Conservation (phyloP, 371 early-diverging fungal species). For the Mortierella sp. region DNA sequence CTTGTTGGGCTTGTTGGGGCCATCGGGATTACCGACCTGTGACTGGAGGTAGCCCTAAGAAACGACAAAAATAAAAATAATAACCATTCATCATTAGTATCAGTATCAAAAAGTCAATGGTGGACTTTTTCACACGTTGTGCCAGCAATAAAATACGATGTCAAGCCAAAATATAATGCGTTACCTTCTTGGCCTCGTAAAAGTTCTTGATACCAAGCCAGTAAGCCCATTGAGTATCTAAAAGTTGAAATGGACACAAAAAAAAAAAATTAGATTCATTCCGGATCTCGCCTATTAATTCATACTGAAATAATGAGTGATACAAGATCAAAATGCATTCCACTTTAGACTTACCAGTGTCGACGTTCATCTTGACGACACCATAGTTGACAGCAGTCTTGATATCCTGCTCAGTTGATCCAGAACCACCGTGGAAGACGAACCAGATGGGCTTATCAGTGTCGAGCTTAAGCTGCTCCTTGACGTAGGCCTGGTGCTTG, state of each 20-base stretch:
- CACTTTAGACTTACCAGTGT: conserved; percentile 70
- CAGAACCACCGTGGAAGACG: conserved; percentile 96
- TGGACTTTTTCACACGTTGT: no score
- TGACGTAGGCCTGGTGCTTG: conserved; percentile 87
- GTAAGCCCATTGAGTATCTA: conserved; percentile 62
- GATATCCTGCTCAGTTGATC: conserved; percentile 87
- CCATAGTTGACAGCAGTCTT: conserved; percentile 83
- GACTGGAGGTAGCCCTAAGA: conserved; percentile 79
- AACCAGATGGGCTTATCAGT: conserved; percentile 86
- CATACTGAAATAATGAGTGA: background rate
- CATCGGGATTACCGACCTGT: conserved; percentile 95
- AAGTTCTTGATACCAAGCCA: conserved; percentile 59
- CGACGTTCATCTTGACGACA: conserved; percentile 96
- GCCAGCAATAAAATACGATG: background rate
- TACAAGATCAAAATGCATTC: background rate
- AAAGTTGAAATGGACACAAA: background rate
- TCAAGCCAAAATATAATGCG: background rate
- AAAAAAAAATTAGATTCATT: conserved; percentile 10
- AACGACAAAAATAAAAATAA: background rate
- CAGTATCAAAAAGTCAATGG: no score
- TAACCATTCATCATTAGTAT: no score
- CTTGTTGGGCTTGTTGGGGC: conserved; percentile 93
- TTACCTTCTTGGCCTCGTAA: conserved; percentile 58
- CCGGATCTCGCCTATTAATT: background rate
- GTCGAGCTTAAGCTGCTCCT: conserved; percentile 69